These are phyloP conservation scores for Klebsormidium nitens DNA, from an alignment of 139 green algal species.

Conservation along the genomic window DNA sequence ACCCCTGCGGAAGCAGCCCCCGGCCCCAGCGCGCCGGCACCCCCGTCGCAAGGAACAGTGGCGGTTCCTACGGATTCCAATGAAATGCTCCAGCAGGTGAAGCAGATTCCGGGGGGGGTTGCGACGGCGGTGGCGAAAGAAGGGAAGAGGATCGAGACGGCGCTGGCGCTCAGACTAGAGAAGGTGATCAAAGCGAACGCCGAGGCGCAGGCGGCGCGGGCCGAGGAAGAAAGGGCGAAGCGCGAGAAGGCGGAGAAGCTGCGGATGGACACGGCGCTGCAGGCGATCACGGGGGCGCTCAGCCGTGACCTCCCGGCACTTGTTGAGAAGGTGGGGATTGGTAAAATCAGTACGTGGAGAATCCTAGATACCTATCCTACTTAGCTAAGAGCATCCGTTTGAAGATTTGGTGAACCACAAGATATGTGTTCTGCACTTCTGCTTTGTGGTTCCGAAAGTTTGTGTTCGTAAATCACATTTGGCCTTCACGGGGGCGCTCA, in stretches of 20 bases:
- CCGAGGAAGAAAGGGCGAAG: constrained; percentile 19
- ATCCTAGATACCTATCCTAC: no score
- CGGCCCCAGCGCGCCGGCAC: no score
- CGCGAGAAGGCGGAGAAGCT: constrained; percentile 26
- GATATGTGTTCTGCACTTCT: no score
- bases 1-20: no score
- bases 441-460: no score
- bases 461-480: no score
- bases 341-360: no score
- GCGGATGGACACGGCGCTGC: background rate
- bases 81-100: constrained; percentile 33
- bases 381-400: no score
- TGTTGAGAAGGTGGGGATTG: constrained; percentile 3
- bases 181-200: constrained; percentile 29
- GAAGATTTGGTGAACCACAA: no score
- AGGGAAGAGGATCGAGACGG: constrained; percentile 32
- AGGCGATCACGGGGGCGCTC: background rate
- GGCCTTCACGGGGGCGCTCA: no score
- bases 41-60: no score
- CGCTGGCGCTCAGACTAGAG: constrained; percentile 19
- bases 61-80: no score
- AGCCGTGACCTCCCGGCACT: background rate
- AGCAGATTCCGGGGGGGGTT: constrained; percentile 13
- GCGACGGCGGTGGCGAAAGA: constrained; percentile 25
- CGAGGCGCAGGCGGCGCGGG: constrained; percentile 14